Evolutionary conservation across 164 flowering plant genomes (phyloP), one percentile per base, ranked within the genome.

Genomic region (Umbilicus rupestris): DNA sequence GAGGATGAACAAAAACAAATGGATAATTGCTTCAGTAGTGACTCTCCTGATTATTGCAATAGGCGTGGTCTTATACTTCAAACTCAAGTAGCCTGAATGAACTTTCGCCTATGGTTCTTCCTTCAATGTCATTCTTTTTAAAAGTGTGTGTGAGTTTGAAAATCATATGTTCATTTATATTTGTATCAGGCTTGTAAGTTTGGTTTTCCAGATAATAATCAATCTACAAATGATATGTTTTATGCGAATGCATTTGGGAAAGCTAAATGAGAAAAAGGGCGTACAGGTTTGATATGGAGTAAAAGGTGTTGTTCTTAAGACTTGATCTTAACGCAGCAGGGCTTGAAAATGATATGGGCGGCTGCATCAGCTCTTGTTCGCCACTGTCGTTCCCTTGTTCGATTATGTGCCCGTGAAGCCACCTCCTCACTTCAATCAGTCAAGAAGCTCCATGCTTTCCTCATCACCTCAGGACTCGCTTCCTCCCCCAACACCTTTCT

Each of bases 1-100:
- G 76, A 78, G 87, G 74, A 83, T 83, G 84, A 76, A 63, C 78
- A 71, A 68, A 72, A 83, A 83, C 81, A 83, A 81, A 73, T 83
- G 81, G 79, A 78, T 82, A 16, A 80, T 85, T 62, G 78, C 78
- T 59, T n/a, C 69, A 11, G 60, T 84, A 29, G 55, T 86, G 49
- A 76, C 78, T 0, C 78, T 76, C 62, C 84, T 86, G 24, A 75
- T 81, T 3, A 7, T 84, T 63, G 84, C 80, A n/a, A 77, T 84
- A 57, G n/a, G 58, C 57, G 57, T 84, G 74, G 65, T 86, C 67
- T 55, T 86, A 74, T 84, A 82, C 79, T 86, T 84, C 74, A 86
- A 86, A 74, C 84, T 86, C 39, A 72, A 75, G 66, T 81, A 77
- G 73, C 24, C 66, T 1, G 31, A 41, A 42, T 37, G 35, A 8